phyloP scores from a whole-genome alignment of 2,329 filamentous ascomycete genomes.

The Talaromyces sp. region DNA sequence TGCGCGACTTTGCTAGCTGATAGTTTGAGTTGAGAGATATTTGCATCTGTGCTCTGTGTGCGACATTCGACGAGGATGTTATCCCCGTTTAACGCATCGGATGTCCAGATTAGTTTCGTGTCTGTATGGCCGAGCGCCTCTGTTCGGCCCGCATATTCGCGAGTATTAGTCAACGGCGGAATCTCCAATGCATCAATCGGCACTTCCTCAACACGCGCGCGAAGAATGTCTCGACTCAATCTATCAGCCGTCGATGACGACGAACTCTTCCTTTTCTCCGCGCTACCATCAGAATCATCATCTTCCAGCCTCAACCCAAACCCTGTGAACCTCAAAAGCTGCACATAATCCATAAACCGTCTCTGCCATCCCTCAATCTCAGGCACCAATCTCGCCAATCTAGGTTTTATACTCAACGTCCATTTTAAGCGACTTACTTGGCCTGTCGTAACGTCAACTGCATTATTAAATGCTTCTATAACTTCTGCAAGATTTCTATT shows the following conservation, averaged over 20 bases:
- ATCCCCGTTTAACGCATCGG: background rate
- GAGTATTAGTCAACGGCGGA: background rate
- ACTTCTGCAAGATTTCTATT: background rate
- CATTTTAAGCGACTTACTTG: background rate
- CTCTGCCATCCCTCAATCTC: background rate
- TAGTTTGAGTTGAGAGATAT: background rate
- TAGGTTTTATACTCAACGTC: background rate
- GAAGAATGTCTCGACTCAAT: constrained; percentile 1
- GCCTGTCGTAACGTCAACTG: background rate
- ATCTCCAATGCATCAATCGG: background rate
- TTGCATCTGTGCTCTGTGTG: background rate
- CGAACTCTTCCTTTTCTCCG: background rate
- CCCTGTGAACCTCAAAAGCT: background rate
- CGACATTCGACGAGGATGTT: background rate
- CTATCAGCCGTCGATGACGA: constrained; percentile 1
- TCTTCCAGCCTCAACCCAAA: background rate
- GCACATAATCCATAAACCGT: constrained; percentile 6
- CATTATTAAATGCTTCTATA: background rate
- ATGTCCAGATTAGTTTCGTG: background rate
- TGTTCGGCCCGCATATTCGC: background rate
- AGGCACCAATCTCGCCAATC: background rate
- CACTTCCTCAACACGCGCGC: background rate
- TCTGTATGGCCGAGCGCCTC: background rate
- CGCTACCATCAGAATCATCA: background rate
- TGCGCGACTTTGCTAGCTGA: background rate